phyloP scores from a whole-genome alignment of 371 early-diverging fungal genomes.

The Conidiobolus incongruus region DNA sequence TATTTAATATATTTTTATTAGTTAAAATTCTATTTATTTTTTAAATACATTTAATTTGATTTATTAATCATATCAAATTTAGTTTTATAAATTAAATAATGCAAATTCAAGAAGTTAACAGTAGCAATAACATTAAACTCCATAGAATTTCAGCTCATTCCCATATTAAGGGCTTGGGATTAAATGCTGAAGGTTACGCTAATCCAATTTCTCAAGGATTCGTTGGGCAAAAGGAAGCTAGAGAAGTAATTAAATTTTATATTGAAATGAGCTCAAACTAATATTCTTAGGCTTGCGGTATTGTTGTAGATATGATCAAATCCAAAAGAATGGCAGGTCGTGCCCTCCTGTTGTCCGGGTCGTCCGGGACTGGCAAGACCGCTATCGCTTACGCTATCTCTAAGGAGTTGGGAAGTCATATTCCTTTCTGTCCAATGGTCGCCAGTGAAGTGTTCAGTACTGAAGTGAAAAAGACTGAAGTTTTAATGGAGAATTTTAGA shows the following conservation, averaged over 20 bases:
- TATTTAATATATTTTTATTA: too few species aligned
- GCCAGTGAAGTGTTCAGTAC: constrained; percentile 94
- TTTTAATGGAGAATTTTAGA: constrained; percentile 96
- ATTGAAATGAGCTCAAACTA: neutral
- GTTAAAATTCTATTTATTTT: constrained; percentile 44
- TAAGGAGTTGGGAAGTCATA: constrained; percentile 88
- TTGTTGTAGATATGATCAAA: constrained; percentile 83
- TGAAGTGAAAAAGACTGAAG: constrained; percentile 97
- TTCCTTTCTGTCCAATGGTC: constrained; percentile 97
- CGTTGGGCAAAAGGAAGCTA: constrained; percentile 88
- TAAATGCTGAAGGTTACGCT: constrained; percentile 68
- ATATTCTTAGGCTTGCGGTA: constrained; percentile 43
- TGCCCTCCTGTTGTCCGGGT: constrained; percentile 89
- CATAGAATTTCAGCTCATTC: constrained; percentile 91
- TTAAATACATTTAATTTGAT: constrained; percentile 16
- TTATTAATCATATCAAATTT: neutral
- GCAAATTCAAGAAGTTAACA: constrained; percentile 66
- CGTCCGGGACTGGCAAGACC: constrained; percentile 92
- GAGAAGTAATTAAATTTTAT: constrained; percentile 43
- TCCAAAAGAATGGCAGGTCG: constrained; percentile 93
- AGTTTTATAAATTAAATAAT: constrained; percentile 15
- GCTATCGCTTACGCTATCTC: constrained; percentile 85
- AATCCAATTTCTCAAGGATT: constrained; percentile 76
- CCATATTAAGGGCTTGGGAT: constrained; percentile 77
- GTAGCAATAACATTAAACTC: constrained; percentile 28